Base-by-base conservation (phyloP, 2,329 filamentous ascomycete species). In the Didymella pinodella region DNA sequence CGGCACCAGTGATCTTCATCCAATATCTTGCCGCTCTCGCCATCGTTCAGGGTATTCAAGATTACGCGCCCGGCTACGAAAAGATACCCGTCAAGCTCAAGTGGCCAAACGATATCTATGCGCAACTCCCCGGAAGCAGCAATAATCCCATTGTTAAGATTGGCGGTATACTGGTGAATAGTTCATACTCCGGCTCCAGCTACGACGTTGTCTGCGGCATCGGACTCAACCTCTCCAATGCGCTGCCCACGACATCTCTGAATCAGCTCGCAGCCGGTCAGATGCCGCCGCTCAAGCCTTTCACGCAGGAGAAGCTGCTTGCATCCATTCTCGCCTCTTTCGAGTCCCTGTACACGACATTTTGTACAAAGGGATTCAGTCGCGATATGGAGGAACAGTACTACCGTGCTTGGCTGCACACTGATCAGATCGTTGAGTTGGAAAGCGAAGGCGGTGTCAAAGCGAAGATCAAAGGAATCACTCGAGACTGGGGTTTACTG, bases 11-110 rank as follows among this genome's bases (percentile, higher is more conserved):
- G 10, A 89, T 97, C 0, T 98, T 99, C 77, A 84, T 98, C 28
- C 95, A 98, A 76, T 99, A 99, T 74, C 85, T 99, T 14, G 88
- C 92, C 0, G 93, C 93, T 0, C 86, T 99, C 45, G 93, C 95
- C 40, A 90, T 94, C 41, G 90, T 96, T 2, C 86, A 91, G 62
- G 94, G 92, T 0, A 88, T 98, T 62, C 89, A 91, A 63, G 84
- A 83, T 26, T 98, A 98, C 72, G 92, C 89, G 48, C 78, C 78
- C 2, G 91, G 89, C 7, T 98, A 96, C 76, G 83, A 86, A 6
- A 82, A 86, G 0, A 77, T 98, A 4, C 91, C 91, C 0, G 84
- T 99, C 40, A 93, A 91, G 74, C 80, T 99, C 31, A 99, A 99
- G 77, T 99, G 95, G 95, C 95, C 95, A 11, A 99, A 99, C 70